Percentiles rank a stretch among this genome's conserved stretches.
These are phyloP conservation scores for sorghum (Sorghum bicolor) DNA, from an alignment of 176 grass and related monocot species.

Conservation along the genomic window Sorghum_bicolor_NCBIv3 NC_012870.2:7529001-7529500, in stretches of 20 bases:
- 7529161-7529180: not conserved
- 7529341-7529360: conserved; percentile 56
- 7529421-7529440: not conserved
- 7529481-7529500: not conserved
- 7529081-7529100: conserved; percentile 49
- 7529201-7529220: no score
- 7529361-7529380: conserved; percentile 32
- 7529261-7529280: conserved; percentile 54
- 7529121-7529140: conserved; percentile 77
- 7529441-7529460: not conserved
- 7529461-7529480: conserved; percentile 1
- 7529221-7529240: no score
- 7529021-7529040: not conserved
- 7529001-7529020: conserved; percentile 8
- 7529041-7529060: not conserved
- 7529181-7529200: not conserved
- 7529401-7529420: not conserved
- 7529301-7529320: conserved; percentile 71
- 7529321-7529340: conserved; percentile 53
- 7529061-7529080: conserved; percentile 23
- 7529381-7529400: not conserved
- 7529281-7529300: conserved; percentile 71
- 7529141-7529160: conserved; percentile 12
- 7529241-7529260: not conserved
- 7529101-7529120: conserved; percentile 81